Conservation (phyloP, 2,329 filamentous ascomycete genomes). For the Venturia pyrina region DNA sequence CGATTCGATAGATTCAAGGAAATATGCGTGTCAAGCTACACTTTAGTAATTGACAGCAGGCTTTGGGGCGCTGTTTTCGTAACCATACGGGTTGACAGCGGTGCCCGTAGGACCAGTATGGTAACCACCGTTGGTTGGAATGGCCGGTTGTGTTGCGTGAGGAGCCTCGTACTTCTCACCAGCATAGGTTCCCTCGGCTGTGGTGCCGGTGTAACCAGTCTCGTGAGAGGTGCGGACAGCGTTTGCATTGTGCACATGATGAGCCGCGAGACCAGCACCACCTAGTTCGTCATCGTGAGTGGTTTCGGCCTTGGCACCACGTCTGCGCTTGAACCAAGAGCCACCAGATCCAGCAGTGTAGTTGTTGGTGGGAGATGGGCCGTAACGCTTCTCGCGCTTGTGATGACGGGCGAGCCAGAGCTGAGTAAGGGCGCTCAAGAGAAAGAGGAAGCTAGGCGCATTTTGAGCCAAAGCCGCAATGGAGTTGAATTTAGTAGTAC, state of each 20-base stretch:
- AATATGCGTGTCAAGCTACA: background rate
- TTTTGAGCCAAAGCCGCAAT: constrained; percentile 10
- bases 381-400: constrained; percentile 63
- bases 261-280: constrained; percentile 20
- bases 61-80: constrained; percentile 21
- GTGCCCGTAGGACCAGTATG: constrained; percentile 36
- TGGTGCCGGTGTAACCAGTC: constrained; percentile 38
- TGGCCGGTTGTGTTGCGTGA: constrained; percentile 20
- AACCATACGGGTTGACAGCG: constrained; percentile 27
- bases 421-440: constrained; percentile 61
- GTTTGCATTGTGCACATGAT: constrained; percentile 17
- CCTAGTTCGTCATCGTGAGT: constrained; percentile 36
- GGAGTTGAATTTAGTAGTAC: constrained; percentile 16
- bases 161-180: constrained; percentile 21
- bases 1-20: background rate
- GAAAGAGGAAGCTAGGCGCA: constrained; percentile 56
- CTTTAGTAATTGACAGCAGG: constrained; percentile 3
- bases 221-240: constrained; percentile 36
- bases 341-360: constrained; percentile 54
- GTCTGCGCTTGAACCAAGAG: constrained; percentile 26
- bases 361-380: constrained; percentile 54
- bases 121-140: constrained; percentile 23
- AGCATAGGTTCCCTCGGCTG: constrained; percentile 24
- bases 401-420: constrained; percentile 58
- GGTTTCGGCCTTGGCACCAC: constrained; percentile 13